Evolutionary conservation across 1,284 basidiomycete species (phyloP).

Genomic region (Tilletia indica): DNA sequence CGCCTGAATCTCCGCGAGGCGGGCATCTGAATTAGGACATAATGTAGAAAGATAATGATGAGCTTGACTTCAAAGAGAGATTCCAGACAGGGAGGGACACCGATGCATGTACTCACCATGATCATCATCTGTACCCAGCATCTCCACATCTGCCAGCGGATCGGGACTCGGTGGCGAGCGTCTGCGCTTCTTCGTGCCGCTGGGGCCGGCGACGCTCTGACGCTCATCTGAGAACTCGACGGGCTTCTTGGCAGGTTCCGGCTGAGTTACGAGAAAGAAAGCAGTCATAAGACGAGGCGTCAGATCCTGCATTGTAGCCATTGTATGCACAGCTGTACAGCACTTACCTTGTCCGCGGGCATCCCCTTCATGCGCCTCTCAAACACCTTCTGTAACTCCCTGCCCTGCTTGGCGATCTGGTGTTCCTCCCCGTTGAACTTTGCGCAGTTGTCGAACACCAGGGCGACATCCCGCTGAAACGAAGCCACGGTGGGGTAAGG

Average conservation of each 20-base stretch:
- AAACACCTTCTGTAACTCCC: slow-evolving; percentile 77
- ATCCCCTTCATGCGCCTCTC: slow-evolving; percentile 70
- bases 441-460: slow-evolving; percentile 80
- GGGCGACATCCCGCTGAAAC: slow-evolving; percentile 49
- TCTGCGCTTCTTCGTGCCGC: slow-evolving; percentile 23
- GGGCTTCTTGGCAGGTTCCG: background rate
- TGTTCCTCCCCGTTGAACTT: slow-evolving; percentile 90
- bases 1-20: slow-evolving; percentile 32
- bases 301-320: too few relatives aligned
- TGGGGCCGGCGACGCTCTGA: slow-evolving; percentile 38
- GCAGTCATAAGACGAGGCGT: too few relatives aligned
- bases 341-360: slow-evolving; percentile 24
- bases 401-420: slow-evolving; percentile 73
- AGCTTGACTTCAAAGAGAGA: background rate
- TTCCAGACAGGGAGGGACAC: background rate
- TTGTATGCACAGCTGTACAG: background rate
- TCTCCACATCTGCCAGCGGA: slow-evolving; percentile 54
- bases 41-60: too few relatives aligned
- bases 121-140: slow-evolving; percentile 57
- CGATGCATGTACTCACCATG: slow-evolving; percentile 34
- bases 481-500: slow-evolving; percentile 35
- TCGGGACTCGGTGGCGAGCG: slow-evolving; percentile 42
- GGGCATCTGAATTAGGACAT: too few relatives aligned
- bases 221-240: too few relatives aligned
- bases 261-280: slow-evolving; percentile 24